Percentiles rank a stretch among this genome's conserved stretches.
phyloP scores from a whole-genome alignment of 805 yeast species.

The Pichia membranifaciens region DNA sequence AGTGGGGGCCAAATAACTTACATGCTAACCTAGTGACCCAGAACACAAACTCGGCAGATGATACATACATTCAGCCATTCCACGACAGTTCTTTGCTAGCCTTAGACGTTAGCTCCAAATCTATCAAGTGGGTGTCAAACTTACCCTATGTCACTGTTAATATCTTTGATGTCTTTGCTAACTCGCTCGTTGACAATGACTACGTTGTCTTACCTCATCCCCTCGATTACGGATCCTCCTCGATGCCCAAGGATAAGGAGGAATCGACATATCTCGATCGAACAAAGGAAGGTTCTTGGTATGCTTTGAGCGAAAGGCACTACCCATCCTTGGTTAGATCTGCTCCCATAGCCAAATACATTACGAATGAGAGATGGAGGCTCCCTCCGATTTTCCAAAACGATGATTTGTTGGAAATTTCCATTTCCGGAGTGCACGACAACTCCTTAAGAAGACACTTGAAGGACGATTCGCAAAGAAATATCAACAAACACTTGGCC shows the following conservation, averaged over 20 bases:
- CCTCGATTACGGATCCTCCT: slow-evolving; percentile 25
- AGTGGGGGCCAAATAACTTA: slow-evolving; percentile 89
- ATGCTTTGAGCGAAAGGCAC: slow-evolving; percentile 70
- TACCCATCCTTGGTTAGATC: slow-evolving; percentile 79
- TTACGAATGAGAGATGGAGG: slow-evolving; percentile 40
- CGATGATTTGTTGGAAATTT: slow-evolving; percentile 35
- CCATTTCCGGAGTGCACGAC: slow-evolving; percentile 48
- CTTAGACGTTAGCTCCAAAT: slow-evolving; percentile 58
- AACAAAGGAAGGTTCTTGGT: slow-evolving; percentile 67
- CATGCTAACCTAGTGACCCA: slow-evolving; percentile 50
- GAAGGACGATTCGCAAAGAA: slow-evolving; percentile 3
- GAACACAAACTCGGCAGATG: slow-evolving; percentile 57
- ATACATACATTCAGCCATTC: slow-evolving; percentile 74
- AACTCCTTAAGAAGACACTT: slow-evolving; percentile 17
- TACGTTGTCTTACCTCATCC: slow-evolving; percentile 69
- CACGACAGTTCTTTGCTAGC: slow-evolving; percentile 78
- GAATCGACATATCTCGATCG: slow-evolving; percentile 61
- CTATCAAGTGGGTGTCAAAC: slow-evolving; percentile 74
- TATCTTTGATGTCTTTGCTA: slow-evolving; percentile 67
- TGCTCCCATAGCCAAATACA: slow-evolving; percentile 71
- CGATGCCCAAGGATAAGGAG: background rate
- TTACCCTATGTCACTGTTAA: slow-evolving; percentile 67
- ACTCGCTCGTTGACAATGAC: slow-evolving; percentile 21
- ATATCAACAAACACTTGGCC: slow-evolving; percentile 4
- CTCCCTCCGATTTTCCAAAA: slow-evolving; percentile 32